Evolutionary conservation across 1,284 basidiomycete species (phyloP).

Genomic region (Trametes versicolor): DNA sequence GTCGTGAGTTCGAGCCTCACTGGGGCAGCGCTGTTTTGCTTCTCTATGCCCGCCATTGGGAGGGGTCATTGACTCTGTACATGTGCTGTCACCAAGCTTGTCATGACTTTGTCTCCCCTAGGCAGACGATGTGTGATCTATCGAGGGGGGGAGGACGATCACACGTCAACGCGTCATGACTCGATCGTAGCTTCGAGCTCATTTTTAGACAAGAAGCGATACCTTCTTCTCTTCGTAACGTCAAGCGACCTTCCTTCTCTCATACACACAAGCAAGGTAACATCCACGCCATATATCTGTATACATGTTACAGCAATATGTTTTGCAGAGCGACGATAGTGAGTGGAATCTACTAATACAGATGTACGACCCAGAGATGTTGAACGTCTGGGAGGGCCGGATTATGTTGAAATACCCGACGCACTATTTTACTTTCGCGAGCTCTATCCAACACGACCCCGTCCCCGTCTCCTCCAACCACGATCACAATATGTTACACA

Average conservation of each 20-base stretch:
- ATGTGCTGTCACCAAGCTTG: too few species aligned
- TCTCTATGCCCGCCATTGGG: not conserved
- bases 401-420: conserved; percentile 43
- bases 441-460: conserved; percentile 20
- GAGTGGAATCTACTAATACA: conserved; percentile 40
- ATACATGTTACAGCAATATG: not conserved
- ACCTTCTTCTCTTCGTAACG: too few species aligned
- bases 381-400: conserved; percentile 41
- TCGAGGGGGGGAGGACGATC: too few species aligned
- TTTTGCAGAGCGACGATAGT: conserved; percentile 11
- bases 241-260: too few species aligned
- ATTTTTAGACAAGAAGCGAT: not conserved
- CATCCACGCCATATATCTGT: not conserved
- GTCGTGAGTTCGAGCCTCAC: conserved; percentile 81
- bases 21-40: conserved; percentile 57
- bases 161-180: too few species aligned
- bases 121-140: too few species aligned
- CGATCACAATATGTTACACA: conserved; percentile 23
- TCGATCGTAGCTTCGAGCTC: not conserved
- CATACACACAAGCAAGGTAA: too few species aligned
- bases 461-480: conserved; percentile 11
- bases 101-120: too few species aligned
- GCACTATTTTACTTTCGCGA: conserved; percentile 33
- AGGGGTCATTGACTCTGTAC: too few species aligned
- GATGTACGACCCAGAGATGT: conserved; percentile 38